phyloP scores from a whole-genome alignment of 495 filamentous ascomycete genomes.

The Hypomontagnella submonticulosa region DNA sequence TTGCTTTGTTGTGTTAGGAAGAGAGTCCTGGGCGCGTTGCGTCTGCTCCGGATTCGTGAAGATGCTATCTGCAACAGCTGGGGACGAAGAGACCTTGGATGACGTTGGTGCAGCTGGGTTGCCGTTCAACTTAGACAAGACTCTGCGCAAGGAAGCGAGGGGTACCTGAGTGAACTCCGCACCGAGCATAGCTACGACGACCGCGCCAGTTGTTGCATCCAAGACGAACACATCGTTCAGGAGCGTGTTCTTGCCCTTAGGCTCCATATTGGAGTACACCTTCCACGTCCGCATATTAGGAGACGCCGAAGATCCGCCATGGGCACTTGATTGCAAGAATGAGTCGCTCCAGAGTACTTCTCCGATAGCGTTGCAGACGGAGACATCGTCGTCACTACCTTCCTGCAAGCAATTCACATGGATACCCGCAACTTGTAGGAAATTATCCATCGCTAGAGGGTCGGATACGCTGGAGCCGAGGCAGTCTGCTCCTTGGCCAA shows the following conservation, averaged over 20 bases:
- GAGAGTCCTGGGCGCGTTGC: no score
- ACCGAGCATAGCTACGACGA: slow-evolving; percentile 47
- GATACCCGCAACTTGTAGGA: slow-evolving; percentile 55
- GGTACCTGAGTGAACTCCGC: slow-evolving; percentile 46
- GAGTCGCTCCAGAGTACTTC: slow-evolving; percentile 27
- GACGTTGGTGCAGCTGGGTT: slow-evolving; percentile 24
- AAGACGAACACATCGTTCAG: slow-evolving; percentile 54
- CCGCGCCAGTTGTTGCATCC: slow-evolving; percentile 29
- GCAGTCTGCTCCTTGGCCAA: slow-evolving; percentile 11
- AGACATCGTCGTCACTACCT: slow-evolving; percentile 21
- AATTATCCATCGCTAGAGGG: slow-evolving; percentile 49
- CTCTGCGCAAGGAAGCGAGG: slow-evolving; percentile 40
- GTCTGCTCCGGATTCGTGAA: not conserved
- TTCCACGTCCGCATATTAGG: slow-evolving; percentile 25
- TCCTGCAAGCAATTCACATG: slow-evolving; percentile 50
- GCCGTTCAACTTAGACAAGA: slow-evolving; percentile 47
- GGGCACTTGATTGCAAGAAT: slow-evolving; percentile 12
- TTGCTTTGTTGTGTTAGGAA: not conserved
- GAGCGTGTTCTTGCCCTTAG: slow-evolving; percentile 31
- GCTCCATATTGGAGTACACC: slow-evolving; percentile 42
- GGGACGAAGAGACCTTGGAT: not conserved
- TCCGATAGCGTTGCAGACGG: slow-evolving; percentile 24
- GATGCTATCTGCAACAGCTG: not conserved
- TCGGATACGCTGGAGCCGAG: slow-evolving; percentile 9
- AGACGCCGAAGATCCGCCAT: not conserved